These are phyloP conservation scores for Didymellaceae sp. DNA, from an alignment of 2,329 filamentous ascomycete genomes.

Conservation along the genomic window DNA sequence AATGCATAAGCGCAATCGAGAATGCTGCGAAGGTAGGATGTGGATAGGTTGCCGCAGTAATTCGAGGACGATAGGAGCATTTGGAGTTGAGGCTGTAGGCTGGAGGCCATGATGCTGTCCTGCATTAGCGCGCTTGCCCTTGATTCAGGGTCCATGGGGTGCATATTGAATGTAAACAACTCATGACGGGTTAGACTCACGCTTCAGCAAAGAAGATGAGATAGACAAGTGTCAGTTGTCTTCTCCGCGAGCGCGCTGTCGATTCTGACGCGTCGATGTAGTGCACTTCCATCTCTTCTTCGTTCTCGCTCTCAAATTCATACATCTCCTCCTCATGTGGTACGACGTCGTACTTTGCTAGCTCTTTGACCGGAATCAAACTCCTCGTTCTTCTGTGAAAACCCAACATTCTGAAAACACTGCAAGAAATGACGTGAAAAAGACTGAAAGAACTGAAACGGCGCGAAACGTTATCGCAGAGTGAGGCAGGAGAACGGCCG, in stretches of 20 bases:
- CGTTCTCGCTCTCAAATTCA: slow-evolving; percentile 32
- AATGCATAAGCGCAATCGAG: slow-evolving; percentile 58
- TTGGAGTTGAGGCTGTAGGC: slow-evolving; percentile 55
- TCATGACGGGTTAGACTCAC: slow-evolving; percentile 30
- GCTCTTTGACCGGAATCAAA: slow-evolving; percentile 52
- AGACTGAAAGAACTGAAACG: slow-evolving; percentile 4
- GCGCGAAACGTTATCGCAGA: slow-evolving; percentile 16
- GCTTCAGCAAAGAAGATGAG: slow-evolving; percentile 57
- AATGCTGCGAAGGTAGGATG: slow-evolving; percentile 56
- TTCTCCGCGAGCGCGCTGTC: slow-evolving; percentile 26
- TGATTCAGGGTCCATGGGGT: slow-evolving; percentile 10
- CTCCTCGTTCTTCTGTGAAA: slow-evolving; percentile 52
- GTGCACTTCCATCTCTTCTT: slow-evolving; percentile 41
- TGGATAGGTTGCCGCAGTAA: slow-evolving; percentile 53
- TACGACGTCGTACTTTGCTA: slow-evolving; percentile 52
- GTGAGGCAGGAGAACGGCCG: slow-evolving; percentile 14
- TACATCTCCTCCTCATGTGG: slow-evolving; percentile 34
- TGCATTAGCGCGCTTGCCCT: slow-evolving; percentile 21
- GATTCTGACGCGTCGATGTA: slow-evolving; percentile 23
- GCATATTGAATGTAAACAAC: slow-evolving; percentile 1
- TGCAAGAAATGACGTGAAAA: slow-evolving; percentile 2
- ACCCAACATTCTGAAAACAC: slow-evolving; percentile 47
- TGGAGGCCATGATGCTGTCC: slow-evolving; percentile 55
- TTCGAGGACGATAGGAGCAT: slow-evolving; percentile 54
- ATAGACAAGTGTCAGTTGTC: slow-evolving; percentile 53